phyloP scores from a whole-genome alignment of 2,329 filamentous ascomycete species.

The Trichoderma polysporum region DNA sequence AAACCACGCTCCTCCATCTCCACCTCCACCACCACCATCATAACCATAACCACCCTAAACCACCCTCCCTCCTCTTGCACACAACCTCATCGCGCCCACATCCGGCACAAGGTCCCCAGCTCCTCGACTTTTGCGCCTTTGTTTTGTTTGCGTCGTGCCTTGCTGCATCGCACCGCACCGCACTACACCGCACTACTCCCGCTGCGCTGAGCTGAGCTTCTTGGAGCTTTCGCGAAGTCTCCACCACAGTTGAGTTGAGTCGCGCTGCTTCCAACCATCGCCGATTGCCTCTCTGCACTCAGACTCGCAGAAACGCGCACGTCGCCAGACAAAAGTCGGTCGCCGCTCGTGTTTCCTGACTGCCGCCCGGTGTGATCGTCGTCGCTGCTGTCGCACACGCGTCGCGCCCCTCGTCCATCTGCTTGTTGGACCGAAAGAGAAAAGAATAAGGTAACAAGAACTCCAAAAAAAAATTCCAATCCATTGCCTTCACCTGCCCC shows the following conservation, averaged over 20 bases:
- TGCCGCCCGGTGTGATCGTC: conserved; percentile 18
- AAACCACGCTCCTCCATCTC: conserved; percentile 25
- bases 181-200: not conserved
- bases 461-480: not conserved
- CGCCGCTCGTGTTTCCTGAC: conserved; percentile 20
- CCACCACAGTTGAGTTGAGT: conserved; percentile 18
- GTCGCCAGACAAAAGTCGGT: conserved; percentile 18
- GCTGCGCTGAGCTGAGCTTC: conserved; percentile 9
- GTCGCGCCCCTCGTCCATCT: conserved; percentile 19
- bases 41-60: conserved; percentile 22
- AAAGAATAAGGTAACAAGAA: conserved; percentile 18
- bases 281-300: conserved; percentile 17
- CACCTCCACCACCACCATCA: conserved; percentile 25
- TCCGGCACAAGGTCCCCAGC: conserved; percentile 25
- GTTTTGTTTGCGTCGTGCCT: conserved; percentile 5
- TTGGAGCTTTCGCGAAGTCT: conserved; percentile 12
- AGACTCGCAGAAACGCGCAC: conserved; percentile 18
- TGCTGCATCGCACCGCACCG: not conserved
- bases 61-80: conserved; percentile 22
- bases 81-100: conserved; percentile 25
- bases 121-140: conserved; percentile 14
- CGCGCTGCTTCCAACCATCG: conserved; percentile 18
- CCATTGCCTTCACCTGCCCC: not conserved
- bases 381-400: conserved; percentile 20
- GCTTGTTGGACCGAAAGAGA: not conserved